Conservation (phyloP, 352 stramenopile species). For the Phytopythium kandeliae region DNA sequence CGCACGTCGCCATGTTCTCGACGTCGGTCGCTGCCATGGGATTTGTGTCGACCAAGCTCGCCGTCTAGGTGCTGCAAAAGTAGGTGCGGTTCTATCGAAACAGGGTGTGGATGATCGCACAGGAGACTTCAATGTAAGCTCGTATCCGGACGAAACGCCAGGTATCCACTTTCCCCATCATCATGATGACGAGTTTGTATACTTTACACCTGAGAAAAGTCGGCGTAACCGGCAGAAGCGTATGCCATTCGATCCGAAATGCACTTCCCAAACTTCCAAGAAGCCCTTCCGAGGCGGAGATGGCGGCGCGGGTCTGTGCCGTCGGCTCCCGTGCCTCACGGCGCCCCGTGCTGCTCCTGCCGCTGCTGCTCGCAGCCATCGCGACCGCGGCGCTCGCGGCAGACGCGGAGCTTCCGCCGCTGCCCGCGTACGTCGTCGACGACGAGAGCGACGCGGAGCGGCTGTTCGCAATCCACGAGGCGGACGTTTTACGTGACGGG, state of each 20-base stretch:
- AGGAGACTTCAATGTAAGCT: no score
- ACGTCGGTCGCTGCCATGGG: constrained; percentile 61
- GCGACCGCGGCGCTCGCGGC: neutral
- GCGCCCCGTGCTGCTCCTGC: neutral
- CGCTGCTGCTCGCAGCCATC: constrained; percentile 1
- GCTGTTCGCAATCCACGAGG: constrained; percentile 5
- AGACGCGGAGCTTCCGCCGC: neutral
- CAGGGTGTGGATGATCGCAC: no score
- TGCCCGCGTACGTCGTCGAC: neutral
- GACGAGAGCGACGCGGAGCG: neutral
- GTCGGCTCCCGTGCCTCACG: neutral
- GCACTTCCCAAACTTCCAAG: neutral
- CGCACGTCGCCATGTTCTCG: constrained; percentile 62
- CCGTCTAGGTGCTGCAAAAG: constrained; percentile 13
- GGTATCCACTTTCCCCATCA: neutral
- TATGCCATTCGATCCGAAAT: no score
- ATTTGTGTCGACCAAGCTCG: constrained; percentile 59
- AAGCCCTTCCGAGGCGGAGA: neutral
- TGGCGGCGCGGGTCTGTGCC: constrained; percentile 1
- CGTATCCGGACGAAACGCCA: neutral
- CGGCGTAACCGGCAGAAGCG: neutral
- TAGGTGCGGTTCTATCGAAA: neutral
- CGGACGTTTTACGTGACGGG: constrained; percentile 6
- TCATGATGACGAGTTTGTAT: neutral
- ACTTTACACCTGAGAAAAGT: constrained; percentile 2